A percentile compares a stretch with the other conserved stretches of the same genome.
Conservation (phyloP, 768 basidiomycete species). For the Amanita brunnescens region DNA sequence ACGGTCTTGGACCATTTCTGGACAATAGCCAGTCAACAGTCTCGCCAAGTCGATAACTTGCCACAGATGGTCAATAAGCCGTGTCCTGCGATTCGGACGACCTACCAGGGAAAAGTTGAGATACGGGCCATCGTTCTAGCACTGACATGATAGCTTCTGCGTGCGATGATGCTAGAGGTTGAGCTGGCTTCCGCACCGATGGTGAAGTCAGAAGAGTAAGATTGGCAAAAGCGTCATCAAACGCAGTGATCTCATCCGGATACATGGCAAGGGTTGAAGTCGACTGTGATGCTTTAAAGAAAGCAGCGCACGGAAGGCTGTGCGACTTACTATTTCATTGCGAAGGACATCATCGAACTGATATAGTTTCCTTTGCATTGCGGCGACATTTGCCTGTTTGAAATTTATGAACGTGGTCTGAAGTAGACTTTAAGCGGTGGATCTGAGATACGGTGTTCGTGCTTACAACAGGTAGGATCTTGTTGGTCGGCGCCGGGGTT, state of each 20-base stretch:
- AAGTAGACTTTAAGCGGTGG: background rate
- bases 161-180: slow-evolving; percentile 36
- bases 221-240: slow-evolving; percentile 59
- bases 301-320: background rate
- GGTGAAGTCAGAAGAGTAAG: slow-evolving; percentile 41
- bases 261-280: slow-evolving; percentile 65
- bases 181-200: slow-evolving; percentile 22
- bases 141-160: slow-evolving; percentile 55
- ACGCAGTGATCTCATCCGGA: slow-evolving; percentile 45
- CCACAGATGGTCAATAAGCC: background rate
- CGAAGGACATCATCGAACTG: slow-evolving; percentile 66
- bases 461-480: slow-evolving; percentile 46
- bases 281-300: slow-evolving; percentile 33
- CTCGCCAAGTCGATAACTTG: slow-evolving; percentile 83
- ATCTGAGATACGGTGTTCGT: background rate
- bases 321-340: slow-evolving; percentile 53
- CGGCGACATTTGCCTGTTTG: slow-evolving; percentile 71
- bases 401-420: slow-evolving; percentile 67
- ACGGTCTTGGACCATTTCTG: slow-evolving; percentile 37
- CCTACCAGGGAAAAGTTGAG: slow-evolving; percentile 66
- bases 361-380: slow-evolving; percentile 71
- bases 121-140: slow-evolving; percentile 65
- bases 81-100: slow-evolving; percentile 1
- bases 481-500: slow-evolving; percentile 12
- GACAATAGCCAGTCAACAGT: slow-evolving; percentile 58